phyloP scores from a whole-genome alignment of 768 basidiomycete species.

The Leucocoprinus birnbaumii region DNA sequence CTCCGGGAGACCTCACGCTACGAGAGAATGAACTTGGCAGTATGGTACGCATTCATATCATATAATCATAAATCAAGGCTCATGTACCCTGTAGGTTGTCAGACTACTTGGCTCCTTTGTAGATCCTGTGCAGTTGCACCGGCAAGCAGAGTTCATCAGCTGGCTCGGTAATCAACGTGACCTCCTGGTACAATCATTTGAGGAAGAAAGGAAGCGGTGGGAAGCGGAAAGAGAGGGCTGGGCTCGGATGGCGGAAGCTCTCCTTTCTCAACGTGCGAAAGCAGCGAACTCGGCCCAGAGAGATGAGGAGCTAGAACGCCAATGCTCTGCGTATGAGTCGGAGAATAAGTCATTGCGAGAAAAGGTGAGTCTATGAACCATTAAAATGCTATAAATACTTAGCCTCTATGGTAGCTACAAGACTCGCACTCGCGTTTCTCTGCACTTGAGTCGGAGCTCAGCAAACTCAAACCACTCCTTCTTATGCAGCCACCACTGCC shows the following conservation, averaged over 20 bases:
- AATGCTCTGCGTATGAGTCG: constrained; percentile 45
- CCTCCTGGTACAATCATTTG: constrained; percentile 45
- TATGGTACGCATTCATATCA: constrained; percentile 42
- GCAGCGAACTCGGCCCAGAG: constrained; percentile 27
- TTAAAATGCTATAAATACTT: background rate
- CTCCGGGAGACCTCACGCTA: constrained; percentile 15
- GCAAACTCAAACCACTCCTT: constrained; percentile 63
- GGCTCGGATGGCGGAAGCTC: constrained; percentile 65
- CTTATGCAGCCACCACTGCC: constrained; percentile 54
- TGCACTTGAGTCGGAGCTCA: constrained; percentile 60
- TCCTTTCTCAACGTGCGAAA: constrained; percentile 48
- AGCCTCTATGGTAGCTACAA: constrained; percentile 40
- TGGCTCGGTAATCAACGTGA: constrained; percentile 56
- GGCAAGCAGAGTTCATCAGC: constrained; percentile 63
- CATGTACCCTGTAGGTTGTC: constrained; percentile 33
- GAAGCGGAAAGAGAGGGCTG: constrained; percentile 61
- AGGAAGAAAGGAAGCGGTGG: constrained; percentile 62
- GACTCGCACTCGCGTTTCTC: constrained; percentile 54
- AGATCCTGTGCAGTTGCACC: constrained; percentile 43
- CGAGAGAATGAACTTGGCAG: constrained; percentile 52
- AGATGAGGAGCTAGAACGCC: constrained; percentile 57
- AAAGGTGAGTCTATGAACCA: constrained; percentile 37
- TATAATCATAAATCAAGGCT: constrained; percentile 11
- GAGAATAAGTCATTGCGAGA: constrained; percentile 63
- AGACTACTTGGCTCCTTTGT: constrained; percentile 35